Evolutionary conservation across 495 filamentous ascomycete genomes (phyloP), one percentile per base, ranked within the genome.

Genomic region (Hypoxylon trugodes): DNA sequence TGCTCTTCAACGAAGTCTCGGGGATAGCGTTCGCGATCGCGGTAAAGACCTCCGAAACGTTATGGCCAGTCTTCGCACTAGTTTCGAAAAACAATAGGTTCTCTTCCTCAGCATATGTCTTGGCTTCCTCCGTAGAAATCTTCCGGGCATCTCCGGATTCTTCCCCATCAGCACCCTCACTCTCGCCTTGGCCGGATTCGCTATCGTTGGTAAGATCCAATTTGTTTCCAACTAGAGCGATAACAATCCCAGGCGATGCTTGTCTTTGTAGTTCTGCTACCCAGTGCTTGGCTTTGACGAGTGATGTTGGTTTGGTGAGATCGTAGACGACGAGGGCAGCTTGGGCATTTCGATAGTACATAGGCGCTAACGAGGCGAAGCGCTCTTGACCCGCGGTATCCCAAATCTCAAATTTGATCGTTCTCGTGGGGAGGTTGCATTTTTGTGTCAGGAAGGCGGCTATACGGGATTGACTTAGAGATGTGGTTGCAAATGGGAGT

Each of bases 321-420:
- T 98, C 95, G 85, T 98, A 98, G 69, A 97, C 95, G 13, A 98
- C 95, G 41, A 98, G 88, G n/a, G 95, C 95, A 63, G 93, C 90
- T 80, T 98, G 95, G 32, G 95, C 95, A 72, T 98, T 98, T 78
- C 95, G 94, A 81, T 98, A 98, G 84, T 98, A 98, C 95, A 98
- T 98, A 47, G 95, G 95, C 12, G 95, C 95, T 33, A 98, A 87
- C 21, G 90, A 95, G 56, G 95, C 95, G 74, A 98, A 98, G 52
- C 95, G 92, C 78, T 98, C 95, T 78, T 98, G 95, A 69, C 95
- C 95, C 26, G 96, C 95, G 3, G 95, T 98, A 84, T 98, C 95
- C 95, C 95, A 98, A 69, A 98, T 98, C 78, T 98, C 95, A 69
- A 98, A 98, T 78, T 98, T 98, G 82, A 98, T 98, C 57, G 92